Evolutionary conservation across 345 rosid genomes (phyloP), one percentile per base, ranked within the genome.

Genomic region (Diplotaxis tenuifolia): DNA sequence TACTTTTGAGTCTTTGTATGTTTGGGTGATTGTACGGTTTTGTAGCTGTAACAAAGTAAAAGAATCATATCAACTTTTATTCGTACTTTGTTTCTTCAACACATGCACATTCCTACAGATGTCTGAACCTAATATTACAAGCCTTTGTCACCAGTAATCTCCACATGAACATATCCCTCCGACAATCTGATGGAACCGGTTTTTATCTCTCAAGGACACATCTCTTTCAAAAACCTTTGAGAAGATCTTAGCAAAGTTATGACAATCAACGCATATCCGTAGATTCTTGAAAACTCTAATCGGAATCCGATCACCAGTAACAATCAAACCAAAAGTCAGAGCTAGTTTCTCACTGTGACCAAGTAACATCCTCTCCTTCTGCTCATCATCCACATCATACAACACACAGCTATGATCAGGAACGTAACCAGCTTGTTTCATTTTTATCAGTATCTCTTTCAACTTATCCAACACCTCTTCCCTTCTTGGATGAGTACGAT

Each of bases 291-390:
- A 89, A 21, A 89, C 89, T 23, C 90, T 86, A 58, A 91, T 76
- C 0, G 91, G 84, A 23, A 49, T 70, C 67, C 85, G 83, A 15
- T 83, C 73, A 9, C 86, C 61, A 60, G 83, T 75, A 65, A 83
- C 80, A 47, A 94, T 81, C 66, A 94, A 70, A 32, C 90, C 96
- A 53, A 87, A 89, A 56, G 97, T 87, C 86, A 88, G 59, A 54
- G 97, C 96, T 59, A 91, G 82, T 76, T 91, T 94, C 82, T 94
- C 98, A 73, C 93, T 94, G 70, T 94, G 98, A 53, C 86, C 91
- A 14, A 82, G 74, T 5, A 94, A 81, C 79, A 86, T 85, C 78
- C 82, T 91, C 90, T 88, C 96, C 84, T 94, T 94, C 82, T 94
- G 96, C 78, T 89, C 97, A 27, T 89, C 90, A 38, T 94, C 97